Conservation (phyloP, 2,329 filamentous ascomycete genomes). For the Xylaria multiplex region DNA sequence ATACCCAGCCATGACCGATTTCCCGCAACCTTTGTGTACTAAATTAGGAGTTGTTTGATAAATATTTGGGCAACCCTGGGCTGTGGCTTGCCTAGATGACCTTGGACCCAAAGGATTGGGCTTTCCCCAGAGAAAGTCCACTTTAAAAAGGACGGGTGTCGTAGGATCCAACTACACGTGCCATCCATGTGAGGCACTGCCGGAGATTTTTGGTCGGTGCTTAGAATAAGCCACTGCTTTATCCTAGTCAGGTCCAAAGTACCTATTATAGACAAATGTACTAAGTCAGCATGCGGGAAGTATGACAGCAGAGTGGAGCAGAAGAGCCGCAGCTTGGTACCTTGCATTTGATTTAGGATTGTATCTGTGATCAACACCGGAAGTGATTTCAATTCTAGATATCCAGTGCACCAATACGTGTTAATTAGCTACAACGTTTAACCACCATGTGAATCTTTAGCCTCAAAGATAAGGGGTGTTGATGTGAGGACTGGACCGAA, state of each 20-base stretch:
- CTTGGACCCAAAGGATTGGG: slow-evolving; percentile 6
- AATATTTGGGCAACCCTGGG: neutral
- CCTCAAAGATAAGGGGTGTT: too few species aligned
- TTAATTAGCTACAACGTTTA: too few species aligned
- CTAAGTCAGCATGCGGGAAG: neutral
- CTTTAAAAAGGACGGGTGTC: slow-evolving; percentile 1
- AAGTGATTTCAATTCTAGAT: neutral
- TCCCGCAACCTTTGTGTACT: slow-evolving; percentile 3
- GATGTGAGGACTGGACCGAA: too few species aligned
- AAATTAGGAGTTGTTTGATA: neutral
- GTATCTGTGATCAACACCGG: slow-evolving; percentile 4
- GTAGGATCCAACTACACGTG: slow-evolving; percentile 5
- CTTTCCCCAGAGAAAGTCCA: neutral
- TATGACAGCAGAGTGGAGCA: neutral
- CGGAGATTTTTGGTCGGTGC: neutral
- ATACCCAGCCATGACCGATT: slow-evolving; percentile 8
- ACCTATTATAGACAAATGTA: neutral
- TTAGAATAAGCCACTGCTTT: slow-evolving; percentile 11
- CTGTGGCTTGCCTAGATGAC: slow-evolving; percentile 4
- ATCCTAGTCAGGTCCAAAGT: neutral
- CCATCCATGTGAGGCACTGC: neutral
- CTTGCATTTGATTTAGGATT: slow-evolving; percentile 11
- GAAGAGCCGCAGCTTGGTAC: neutral
- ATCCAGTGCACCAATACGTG: neutral
- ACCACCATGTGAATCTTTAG: too few species aligned